These are phyloP conservation scores for Tetrastigma voinierianum DNA, from an alignment of 164 flowering plant genomes.

Conservation along the genomic window DNA sequence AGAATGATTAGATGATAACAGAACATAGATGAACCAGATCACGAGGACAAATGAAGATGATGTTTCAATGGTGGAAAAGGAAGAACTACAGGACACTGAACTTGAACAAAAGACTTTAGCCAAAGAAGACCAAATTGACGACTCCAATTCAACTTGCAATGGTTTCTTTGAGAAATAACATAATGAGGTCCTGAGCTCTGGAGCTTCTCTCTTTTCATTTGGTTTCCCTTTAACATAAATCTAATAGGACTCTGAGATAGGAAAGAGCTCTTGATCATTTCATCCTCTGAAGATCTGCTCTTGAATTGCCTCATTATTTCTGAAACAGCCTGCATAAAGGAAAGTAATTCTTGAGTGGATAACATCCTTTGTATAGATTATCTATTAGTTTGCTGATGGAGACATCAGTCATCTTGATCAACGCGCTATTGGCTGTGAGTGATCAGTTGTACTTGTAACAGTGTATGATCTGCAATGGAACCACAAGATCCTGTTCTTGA, in stretches of 20 bases:
- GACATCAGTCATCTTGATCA: too few species aligned
- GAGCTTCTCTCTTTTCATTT: conserved; percentile 33
- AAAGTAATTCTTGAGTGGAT: background rate
- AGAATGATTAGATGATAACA: too few species aligned
- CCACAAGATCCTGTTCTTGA: background rate
- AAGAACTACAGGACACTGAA: conserved; percentile 10
- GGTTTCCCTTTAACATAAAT: conserved; percentile 18
- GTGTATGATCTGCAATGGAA: background rate
- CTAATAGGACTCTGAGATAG: conserved; percentile 4
- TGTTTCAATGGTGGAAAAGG: conserved; percentile 9
- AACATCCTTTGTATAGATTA: background rate
- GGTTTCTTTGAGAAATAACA: conserved; percentile 27
- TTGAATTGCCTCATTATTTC: too few species aligned
- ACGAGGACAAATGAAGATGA: conserved; percentile 11
- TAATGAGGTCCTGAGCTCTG: conserved; percentile 46
- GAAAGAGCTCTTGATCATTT: background rate
- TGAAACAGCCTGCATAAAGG: too few species aligned
- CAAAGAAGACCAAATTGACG: conserved; percentile 12
- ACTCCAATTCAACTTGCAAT: conserved; percentile 3
- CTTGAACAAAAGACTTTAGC: background rate
- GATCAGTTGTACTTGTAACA: too few species aligned
- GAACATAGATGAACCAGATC: background rate
- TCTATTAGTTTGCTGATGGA: too few species aligned
- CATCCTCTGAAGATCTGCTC: too few species aligned
- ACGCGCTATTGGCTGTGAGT: too few species aligned